Base-by-base conservation (phyloP, 768 basidiomycete genomes). In the Hydnomerulius pinastri region DNA sequence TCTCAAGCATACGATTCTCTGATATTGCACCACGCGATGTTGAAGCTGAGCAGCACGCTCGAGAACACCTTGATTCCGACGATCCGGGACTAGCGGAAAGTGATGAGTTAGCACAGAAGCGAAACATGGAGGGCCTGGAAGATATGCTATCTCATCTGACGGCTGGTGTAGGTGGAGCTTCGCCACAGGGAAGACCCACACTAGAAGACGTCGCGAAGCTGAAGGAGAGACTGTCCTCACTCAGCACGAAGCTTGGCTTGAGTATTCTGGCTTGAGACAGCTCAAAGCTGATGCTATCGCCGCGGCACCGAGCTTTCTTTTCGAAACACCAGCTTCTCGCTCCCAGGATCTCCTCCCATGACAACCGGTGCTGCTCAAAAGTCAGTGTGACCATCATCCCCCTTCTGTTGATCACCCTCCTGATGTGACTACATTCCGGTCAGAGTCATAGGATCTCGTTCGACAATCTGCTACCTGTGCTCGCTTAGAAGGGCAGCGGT, bases 41-140 rank as follows among this genome's bases (percentile, higher is more conserved):
- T 8, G 86, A 95, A 59, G 88, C 92, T 0, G 84, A 89, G 59
- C 78, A 74, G 44, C 94, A 96, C 66, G 87, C 86, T 20, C 73
- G 73, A 39, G 80, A 87, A 50, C 87, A 90, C 61, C 65, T 85
- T 10, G 77, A 77, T 40, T 51, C 61, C 10, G 57, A 56, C 18
- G 67, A 63, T 18, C 57, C 66, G 6, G 70, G 61, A 20, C 32
- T 60, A 20, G 71, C 71, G 17, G 63, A 68, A 18, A 68, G 67
- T 45, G 75, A 79, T 42, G 77, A 77, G 50, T 50, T 80, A 33
- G 63, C 67, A 45, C 74, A 74, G 32, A 81, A 75, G 56, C 67
- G 70, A 45, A 70, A 77, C 47, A 71, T 85, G 67, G 83, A 85
- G 58, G 66, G 66, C 0, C 55, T 84, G 35, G 82, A 84, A 58